Evolutionary conservation across 176 grass and related monocot genomes (phyloP).

Genomic region (Thalia dealbata): DNA sequence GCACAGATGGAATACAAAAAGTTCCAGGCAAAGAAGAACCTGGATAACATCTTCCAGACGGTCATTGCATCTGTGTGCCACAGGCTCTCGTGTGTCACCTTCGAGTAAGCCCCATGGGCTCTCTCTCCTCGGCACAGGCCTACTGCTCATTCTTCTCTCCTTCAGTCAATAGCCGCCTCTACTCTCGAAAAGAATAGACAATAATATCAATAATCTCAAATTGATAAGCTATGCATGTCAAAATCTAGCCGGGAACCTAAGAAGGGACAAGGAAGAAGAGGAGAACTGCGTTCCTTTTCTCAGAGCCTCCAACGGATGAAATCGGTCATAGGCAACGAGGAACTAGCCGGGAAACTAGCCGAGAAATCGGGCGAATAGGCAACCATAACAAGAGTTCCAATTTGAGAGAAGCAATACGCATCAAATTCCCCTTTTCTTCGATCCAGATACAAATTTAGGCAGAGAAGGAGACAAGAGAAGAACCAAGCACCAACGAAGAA

Average conservation of each 20-base stretch:
- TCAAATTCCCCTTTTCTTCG: no score
- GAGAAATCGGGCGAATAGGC: no score
- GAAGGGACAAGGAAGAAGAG: neutral
- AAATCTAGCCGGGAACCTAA: neutral
- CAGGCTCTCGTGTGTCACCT: slow-evolving; percentile 64
- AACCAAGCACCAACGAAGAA: no score
- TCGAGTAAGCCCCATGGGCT: slow-evolving; percentile 91
- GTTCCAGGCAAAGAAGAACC: slow-evolving; percentile 16
- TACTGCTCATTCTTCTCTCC: slow-evolving; percentile 40
- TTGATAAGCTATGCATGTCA: no score
- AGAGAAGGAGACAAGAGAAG: no score
- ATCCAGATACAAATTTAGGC: no score
- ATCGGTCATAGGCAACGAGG: no score
- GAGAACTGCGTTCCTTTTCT: neutral
- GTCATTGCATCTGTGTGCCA: slow-evolving; percentile 88
- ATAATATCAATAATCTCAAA: no score
- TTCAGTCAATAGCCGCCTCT: neutral
- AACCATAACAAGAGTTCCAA: no score
- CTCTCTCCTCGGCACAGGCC: slow-evolving; percentile 59
- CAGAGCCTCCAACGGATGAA: neutral
- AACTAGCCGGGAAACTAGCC: no score
- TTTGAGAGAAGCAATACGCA: no score
- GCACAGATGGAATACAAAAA: neutral
- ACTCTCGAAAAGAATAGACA: neutral
- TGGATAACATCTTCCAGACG: slow-evolving; percentile 80